Evolutionary conservation across 768 basidiomycete genomes (phyloP), one percentile per base, ranked within the genome.

Genomic region (Suillus subaureus): DNA sequence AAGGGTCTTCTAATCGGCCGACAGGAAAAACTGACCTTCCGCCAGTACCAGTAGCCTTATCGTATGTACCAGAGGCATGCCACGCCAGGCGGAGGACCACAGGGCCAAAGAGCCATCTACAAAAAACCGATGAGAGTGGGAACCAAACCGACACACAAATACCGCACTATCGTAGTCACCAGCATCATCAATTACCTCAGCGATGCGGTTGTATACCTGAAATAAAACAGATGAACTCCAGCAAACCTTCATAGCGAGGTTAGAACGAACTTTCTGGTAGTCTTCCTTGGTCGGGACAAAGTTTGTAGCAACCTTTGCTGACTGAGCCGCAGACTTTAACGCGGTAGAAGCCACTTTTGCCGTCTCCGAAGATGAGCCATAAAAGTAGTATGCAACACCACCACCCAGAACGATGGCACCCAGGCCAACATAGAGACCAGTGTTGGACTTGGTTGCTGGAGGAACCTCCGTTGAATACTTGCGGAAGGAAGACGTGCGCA

Each of bases 61-160:
- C 93, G 71, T 93, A 96, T 1, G 96, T 97, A 61, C 96, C 96
- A 47, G 93, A 91, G n/a, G 89, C 73, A 78, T 97, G 96, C 96
- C 96, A 97, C 23, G 94, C 96, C 61, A 97, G 87, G 72, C 96
- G 93, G 63, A 97, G 82, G 65, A 96, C 72, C 61, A 97, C 87
- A 49, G 96, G 95, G 16, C 89, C 95, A 69, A 96, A 4, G 93
- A 94, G 26, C 94, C 94, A 73, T 96, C 93, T 95, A 70, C 5
- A 39, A 49, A 28, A 21, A 61, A 40, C 39, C 61, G 64, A 45
- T 65, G 13, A 66, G 62, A 23, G 8, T 47, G 67, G 0, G 37
- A 61, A 49, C n/a, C 28, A 26, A 63, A 13, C 35, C 26, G 62
- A 21, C 9, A 49, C 6, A 64, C 2, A 55, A 26, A 31, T 51